Conservation (phyloP, 768 basidiomycete genomes). For the Collybiopsis confluens region DNA sequence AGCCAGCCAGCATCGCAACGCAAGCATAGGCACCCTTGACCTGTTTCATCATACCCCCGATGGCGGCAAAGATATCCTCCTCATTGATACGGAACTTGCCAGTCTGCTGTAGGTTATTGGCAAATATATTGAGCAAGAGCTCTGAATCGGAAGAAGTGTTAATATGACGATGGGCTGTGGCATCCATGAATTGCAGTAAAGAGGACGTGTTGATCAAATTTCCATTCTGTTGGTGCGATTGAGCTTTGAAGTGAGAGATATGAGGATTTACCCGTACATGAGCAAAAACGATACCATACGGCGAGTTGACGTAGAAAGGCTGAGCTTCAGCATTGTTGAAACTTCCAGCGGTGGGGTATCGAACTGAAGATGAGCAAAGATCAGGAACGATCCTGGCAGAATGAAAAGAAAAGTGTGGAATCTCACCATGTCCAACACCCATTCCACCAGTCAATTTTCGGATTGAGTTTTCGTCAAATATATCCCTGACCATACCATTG, state of each 20-base stretch:
- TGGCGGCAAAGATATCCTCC: constrained; percentile 96
- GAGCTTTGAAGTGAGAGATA: constrained; percentile 9
- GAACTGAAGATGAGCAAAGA: constrained; percentile 48
- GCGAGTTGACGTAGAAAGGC: constrained; percentile 99
- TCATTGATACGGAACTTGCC: constrained; percentile 99
- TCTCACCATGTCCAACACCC: constrained; percentile 94
- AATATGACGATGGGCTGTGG: constrained; percentile 95
- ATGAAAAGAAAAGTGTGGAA: constrained; percentile 1
- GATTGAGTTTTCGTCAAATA: constrained; percentile 81
- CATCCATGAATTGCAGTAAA: constrained; percentile 92
- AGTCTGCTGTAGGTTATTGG: constrained; percentile 95
- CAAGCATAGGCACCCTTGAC: constrained; percentile 95
- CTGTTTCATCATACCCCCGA: constrained; percentile 83
- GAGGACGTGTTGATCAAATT: constrained; percentile 91
- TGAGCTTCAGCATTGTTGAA: constrained; percentile 97
- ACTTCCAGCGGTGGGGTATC: constrained; percentile 97
- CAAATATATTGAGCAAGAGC: constrained; percentile 94
- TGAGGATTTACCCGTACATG: constrained; percentile 57
- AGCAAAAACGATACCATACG: constrained; percentile 96
- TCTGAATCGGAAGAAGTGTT: constrained; percentile 99
- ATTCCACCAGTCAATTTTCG: constrained; percentile 83
- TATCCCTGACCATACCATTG: constrained; percentile 98
- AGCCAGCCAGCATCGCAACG: constrained; percentile 98
- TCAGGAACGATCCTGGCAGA: constrained; percentile 8
- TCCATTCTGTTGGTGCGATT: constrained; percentile 66